phyloP scores from a whole-genome alignment of 805 yeast genomes.

The Candida tallmaniae region DNA sequence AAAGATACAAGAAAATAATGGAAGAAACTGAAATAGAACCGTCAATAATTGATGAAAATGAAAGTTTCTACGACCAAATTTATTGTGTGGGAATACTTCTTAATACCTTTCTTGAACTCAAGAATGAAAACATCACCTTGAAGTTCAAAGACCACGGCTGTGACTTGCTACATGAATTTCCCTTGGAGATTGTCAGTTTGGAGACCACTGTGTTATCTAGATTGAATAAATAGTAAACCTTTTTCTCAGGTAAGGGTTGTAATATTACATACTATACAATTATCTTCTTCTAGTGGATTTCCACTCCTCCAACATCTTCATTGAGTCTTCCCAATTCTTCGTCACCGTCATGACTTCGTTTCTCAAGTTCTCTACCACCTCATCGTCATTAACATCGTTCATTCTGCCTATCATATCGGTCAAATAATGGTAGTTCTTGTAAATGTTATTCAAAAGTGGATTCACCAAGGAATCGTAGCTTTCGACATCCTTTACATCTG shows the following conservation, averaged over 20 bases:
- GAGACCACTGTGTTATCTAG: constrained; percentile 26
- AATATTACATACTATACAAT: constrained; percentile 3
- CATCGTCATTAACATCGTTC: constrained; percentile 7
- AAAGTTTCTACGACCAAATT: constrained; percentile 13
- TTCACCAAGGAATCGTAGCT: constrained; percentile 30
- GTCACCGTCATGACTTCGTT: constrained; percentile 16
- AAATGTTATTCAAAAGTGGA: constrained; percentile 32
- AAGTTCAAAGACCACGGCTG: constrained; percentile 13
- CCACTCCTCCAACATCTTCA: constrained; percentile 37
- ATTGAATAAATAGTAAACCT: neutral
- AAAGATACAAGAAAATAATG: too few relatives aligned
- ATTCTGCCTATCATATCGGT: constrained; percentile 11
- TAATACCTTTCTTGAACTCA: constrained; percentile 22
- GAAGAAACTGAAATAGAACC: neutral
- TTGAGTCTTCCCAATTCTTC: constrained; percentile 37
- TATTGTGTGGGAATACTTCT: constrained; percentile 29
- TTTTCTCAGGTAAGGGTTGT: too few relatives aligned
- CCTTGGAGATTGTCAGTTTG: constrained; percentile 23
- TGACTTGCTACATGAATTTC: constrained; percentile 26
- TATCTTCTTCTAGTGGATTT: constrained; percentile 8
- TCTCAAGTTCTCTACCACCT: constrained; percentile 3
- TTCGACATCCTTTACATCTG: constrained; percentile 27
- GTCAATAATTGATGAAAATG: neutral
- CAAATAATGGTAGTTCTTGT: constrained; percentile 30
- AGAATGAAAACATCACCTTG: constrained; percentile 10